Percentiles rank a stretch among this genome's conserved stretches.
Conservation (phyloP, 306 rosid species). For the Datisca glomerata region DNA sequence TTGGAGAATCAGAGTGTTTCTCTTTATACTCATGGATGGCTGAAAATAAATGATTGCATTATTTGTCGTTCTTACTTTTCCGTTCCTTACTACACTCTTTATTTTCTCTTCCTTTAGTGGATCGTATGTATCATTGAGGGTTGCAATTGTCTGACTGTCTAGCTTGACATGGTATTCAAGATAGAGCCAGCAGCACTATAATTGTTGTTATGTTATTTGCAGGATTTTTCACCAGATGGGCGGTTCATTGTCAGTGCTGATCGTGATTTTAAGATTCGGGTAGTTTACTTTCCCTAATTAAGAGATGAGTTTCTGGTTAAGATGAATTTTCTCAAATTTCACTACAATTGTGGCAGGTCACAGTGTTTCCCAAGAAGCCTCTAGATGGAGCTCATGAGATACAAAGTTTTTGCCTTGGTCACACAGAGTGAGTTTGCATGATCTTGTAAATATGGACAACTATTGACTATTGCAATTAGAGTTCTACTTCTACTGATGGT, state of each 20-base stretch:
- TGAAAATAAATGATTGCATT: too few species aligned
- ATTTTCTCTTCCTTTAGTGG: too few species aligned
- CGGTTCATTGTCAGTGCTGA: slow-evolving; percentile 67
- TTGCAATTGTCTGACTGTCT: neutral
- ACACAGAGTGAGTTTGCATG: slow-evolving; percentile 61
- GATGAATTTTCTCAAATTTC: neutral
- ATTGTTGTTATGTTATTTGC: slow-evolving; percentile 9
- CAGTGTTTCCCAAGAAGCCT: slow-evolving; percentile 56
- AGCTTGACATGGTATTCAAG: neutral
- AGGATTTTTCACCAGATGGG: slow-evolving; percentile 84
- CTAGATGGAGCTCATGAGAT: slow-evolving; percentile 75
- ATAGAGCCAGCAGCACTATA: slow-evolving; percentile 4
- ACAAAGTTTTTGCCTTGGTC: slow-evolving; percentile 89
- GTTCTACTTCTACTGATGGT: too few species aligned
- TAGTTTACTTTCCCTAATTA: slow-evolving; percentile 19
- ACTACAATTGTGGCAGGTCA: slow-evolving; percentile 37
- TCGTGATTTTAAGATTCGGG: slow-evolving; percentile 91
- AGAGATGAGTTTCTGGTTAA: slow-evolving; percentile 5
- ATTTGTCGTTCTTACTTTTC: too few species aligned
- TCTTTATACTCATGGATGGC: too few species aligned
- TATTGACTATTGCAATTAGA: too few species aligned
- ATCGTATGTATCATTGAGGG: neutral
- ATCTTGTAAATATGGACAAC: too few species aligned
- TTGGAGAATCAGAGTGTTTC: too few species aligned
- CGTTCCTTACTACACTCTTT: too few species aligned